Percentiles rank a stretch among this genome's conserved stretches.
phyloP scores from a whole-genome alignment of 73 alveolate genomes.

The Tetrahymena borealis region DNA sequence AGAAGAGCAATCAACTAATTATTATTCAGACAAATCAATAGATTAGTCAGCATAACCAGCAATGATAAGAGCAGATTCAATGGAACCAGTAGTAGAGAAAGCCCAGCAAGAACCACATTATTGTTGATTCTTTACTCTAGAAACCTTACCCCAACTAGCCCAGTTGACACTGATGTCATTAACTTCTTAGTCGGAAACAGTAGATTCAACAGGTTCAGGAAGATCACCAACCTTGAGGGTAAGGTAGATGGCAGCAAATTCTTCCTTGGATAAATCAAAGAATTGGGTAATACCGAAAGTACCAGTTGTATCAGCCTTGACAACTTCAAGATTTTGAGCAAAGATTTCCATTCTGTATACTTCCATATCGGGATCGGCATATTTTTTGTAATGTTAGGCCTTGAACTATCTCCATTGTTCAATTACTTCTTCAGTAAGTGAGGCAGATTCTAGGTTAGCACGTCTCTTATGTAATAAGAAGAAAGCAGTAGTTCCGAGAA shows the following conservation, averaged over 20 bases:
- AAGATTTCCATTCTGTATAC: not conserved
- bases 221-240: slow-evolving; percentile 2
- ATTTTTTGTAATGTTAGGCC: not conserved
- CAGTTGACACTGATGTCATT: no score
- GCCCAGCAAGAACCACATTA: not conserved
- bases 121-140: not conserved
- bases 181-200: not conserved
- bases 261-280: slow-evolving; percentile 28
- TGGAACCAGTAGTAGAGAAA: not conserved
- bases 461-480: not conserved
- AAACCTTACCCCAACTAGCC: not conserved
- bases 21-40: slow-evolving; percentile 38
- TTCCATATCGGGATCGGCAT: not conserved
- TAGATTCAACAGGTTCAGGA: not conserved
- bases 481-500: not conserved
- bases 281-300: slow-evolving; percentile 24
- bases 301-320: not conserved
- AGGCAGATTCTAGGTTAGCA: no score
- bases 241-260: slow-evolving; percentile 14
- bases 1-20: slow-evolving; percentile 51
- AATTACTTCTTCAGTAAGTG: not conserved
- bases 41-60: not conserved
- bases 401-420: not conserved
- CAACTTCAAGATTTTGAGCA: not conserved
- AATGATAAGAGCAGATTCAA: not conserved